phyloP scores from a whole-genome alignment of 805 yeast species.

The Schwanniomyces vanrijiae region DNA sequence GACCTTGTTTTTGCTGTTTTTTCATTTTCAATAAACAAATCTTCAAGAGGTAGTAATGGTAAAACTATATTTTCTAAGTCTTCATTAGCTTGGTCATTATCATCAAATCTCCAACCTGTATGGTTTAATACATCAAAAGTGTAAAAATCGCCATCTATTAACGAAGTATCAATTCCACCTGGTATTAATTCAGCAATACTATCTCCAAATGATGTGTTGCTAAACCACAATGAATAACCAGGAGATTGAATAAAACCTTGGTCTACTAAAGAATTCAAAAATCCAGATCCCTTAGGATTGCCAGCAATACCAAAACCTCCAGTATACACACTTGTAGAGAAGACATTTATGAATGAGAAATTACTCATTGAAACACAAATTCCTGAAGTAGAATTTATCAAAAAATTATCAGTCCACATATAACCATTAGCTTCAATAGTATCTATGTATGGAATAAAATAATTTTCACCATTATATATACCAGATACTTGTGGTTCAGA shows the following conservation, averaged over 20 bases:
- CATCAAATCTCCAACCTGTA: conserved; percentile 45
- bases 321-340: conserved; percentile 16
- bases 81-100: conserved; percentile 7
- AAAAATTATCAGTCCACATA: conserved; percentile 23
- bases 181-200: conserved; percentile 42
- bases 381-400: conserved; percentile 13
- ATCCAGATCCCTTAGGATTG: conserved; percentile 23
- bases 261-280: conserved; percentile 20
- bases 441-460: conserved; percentile 28
- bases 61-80: conserved; percentile 14
- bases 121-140: conserved; percentile 46
- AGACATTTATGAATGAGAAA: conserved; percentile 29
- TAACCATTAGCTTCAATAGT: conserved; percentile 26
- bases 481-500: conserved; percentile 6
- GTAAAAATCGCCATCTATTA: conserved; percentile 47
- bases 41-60: conserved; percentile 32
- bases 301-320: conserved; percentile 42
- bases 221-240: conserved; percentile 37
- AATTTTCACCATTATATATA: conserved; percentile 14
- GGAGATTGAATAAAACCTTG: conserved; percentile 23
- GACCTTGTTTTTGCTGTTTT: conserved; percentile 35
- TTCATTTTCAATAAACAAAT: conserved; percentile 24
- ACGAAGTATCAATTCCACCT: conserved; percentile 57
- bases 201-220: conserved; percentile 9
- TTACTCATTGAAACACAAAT: conserved; percentile 12